Percentiles rank a stretch among this genome's conserved stretches.
Evolutionary conservation across 345 rosid species (phyloP).

Genomic region (Brassica incana): DNA sequence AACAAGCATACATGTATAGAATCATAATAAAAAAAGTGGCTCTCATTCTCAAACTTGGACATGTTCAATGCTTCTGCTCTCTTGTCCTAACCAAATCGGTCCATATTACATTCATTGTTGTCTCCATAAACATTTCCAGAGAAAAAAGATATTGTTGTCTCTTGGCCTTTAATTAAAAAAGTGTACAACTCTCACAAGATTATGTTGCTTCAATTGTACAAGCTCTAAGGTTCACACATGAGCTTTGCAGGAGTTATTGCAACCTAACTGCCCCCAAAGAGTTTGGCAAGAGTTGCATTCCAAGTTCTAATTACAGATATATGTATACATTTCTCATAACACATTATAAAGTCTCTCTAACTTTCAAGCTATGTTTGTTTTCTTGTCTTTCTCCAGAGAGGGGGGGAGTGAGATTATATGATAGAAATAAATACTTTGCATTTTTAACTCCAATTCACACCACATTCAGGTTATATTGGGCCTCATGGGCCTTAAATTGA

Average conservation of each 20-base stretch:
- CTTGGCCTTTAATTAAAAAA: not conserved
- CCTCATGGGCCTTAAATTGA: not conserved
- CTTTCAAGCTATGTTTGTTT: slow-evolving; percentile 7
- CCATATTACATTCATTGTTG: slow-evolving; percentile 13
- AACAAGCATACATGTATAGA: slow-evolving; percentile 9
- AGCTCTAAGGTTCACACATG: not conserved
- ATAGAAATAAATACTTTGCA: slow-evolving; percentile 17
- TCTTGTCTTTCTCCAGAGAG: not conserved
- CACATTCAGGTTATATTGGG: not conserved
- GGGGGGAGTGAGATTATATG: not conserved
- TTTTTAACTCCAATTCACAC: slow-evolving; percentile 34
- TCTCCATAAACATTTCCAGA: not conserved
- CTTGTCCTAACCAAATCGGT: slow-evolving; percentile 23
- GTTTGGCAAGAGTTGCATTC: slow-evolving; percentile 29
- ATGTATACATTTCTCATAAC: slow-evolving; percentile 8
- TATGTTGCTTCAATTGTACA: slow-evolving; percentile 26
- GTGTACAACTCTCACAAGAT: slow-evolving; percentile 14
- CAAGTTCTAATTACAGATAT: slow-evolving; percentile 22
- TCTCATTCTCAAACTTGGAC: slow-evolving; percentile 1
- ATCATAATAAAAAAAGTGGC: not conserved
- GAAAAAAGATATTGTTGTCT: not conserved
- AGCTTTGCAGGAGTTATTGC: slow-evolving; percentile 3
- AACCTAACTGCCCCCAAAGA: slow-evolving; percentile 11
- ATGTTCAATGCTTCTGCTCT: slow-evolving; percentile 26
- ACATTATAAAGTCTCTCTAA: not conserved